A percentile compares a stretch with the other conserved stretches of the same genome.
phyloP scores from a whole-genome alignment of 345 rosid genomes.

The Lenwebbia sp. region DNA sequence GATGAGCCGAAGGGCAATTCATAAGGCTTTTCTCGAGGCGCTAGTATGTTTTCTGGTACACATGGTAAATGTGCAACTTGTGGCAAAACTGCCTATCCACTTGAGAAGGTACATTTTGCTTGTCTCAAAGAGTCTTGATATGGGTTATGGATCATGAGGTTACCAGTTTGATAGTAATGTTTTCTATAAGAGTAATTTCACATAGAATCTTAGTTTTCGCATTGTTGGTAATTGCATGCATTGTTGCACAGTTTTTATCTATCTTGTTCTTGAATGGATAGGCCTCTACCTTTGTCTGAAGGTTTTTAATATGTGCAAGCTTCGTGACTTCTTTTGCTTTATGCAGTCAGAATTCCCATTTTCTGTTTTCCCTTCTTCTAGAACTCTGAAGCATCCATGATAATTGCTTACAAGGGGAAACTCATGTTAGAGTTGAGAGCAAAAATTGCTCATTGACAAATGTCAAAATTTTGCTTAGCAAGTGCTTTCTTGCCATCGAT shows the following conservation, averaged over 20 bases:
- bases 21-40: background rate
- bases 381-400: background rate
- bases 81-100: constrained; percentile 91
- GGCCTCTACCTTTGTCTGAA: no score
- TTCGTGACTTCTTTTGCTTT: background rate
- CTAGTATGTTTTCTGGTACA: constrained; percentile 89
- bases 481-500: no score
- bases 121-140: background rate
- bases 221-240: no score
- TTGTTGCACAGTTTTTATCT: background rate
- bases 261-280: no score
- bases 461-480: no score
- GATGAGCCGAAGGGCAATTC: no score
- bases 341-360: background rate
- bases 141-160: background rate
- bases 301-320: background rate
- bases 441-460: background rate
- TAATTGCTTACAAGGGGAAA: background rate
- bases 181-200: background rate
- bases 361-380: background rate
- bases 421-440: no score
- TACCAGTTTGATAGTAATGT: background rate
- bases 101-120: constrained; percentile 63
- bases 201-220: background rate
- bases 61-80: constrained; percentile 94